Base-by-base conservation (phyloP, 306 rosid genomes). In the Fragaria ananassa region DNA sequence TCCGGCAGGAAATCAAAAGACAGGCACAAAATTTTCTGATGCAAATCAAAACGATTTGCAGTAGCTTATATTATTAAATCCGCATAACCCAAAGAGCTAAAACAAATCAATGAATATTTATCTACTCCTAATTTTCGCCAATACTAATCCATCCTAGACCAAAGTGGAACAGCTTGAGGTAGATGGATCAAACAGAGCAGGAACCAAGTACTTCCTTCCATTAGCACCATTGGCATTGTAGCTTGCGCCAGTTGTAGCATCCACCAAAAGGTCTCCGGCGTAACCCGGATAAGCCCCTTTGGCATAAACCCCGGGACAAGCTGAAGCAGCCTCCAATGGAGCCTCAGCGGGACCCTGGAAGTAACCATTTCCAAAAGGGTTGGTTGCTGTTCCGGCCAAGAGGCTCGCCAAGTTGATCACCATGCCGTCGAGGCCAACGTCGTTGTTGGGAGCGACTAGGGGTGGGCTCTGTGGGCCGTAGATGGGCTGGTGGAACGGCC, bases 351-450 rank as follows among this genome's bases (percentile, higher is more conserved):
- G 79, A 0, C 95, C 97, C 50, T 89, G 95, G 50, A 69, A 91
- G 83, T 78, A 91, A 21, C 97, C 97, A 18, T 82, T 89, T 27
- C 97, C 94, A 8, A 89, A 91, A 0, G 97, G 95, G 83, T 91
- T 91, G 1, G 97, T 91, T 0, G 80, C 97, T 0, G 97, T 91
- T 27, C 95, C 97, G 0, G 93, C 95, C 77, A 91, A 17, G 4
- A 91, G 90, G 21, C 85, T 79, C 3, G 91, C 94, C 19, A 91
- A 76, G 54, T 88, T 91, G 53, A 91, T 88, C 2, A 89, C 81
- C 87, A 91, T 80, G 0, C 97, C 95, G 61, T 91, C 97, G 0
- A 91, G 58, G 0, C 91, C 93, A 49, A 91, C 93, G 15, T 89
- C 93, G 78, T 85, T 86, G 85, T 91, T 89, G 3, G 97, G 97